Evolutionary conservation across 192 early-diverging fungal species (phyloP), one percentile per base, ranked within the genome.

Genomic region (Linnemannia exigua): DNA sequence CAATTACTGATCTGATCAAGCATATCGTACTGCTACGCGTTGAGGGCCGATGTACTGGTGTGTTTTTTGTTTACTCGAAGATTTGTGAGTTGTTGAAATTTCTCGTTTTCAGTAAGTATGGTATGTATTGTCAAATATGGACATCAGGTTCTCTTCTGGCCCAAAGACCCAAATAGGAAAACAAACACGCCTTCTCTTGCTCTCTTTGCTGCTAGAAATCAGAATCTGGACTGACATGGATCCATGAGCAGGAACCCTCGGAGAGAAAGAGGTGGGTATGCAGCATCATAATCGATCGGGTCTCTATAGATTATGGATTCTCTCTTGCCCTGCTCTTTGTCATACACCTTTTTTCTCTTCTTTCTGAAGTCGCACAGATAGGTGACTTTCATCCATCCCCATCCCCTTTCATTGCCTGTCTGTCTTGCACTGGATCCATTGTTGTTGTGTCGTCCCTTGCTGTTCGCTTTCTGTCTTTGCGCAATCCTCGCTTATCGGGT

Each of bases 241-340:
- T 1, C 75, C 22, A 37, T 68, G 58, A 63, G 28, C 6, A 63
- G 58, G 28, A 63, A 44, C 25, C 28, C 74, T 75, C 74, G 74
- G 74, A 44, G 58, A 31, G 15, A 31, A 58, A 58, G 8, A 28
- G 6, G 22, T 6, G 6, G 22, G 22, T 25, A 6, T n/a, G 9
- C 54, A 28, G 50, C 5, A 47, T 77, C 61, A 41, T 51, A 37
- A 47, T n/a, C 41, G n/a, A 61, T 67, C 28, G n/a, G 28, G 38
- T 48, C 70, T 11, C 33, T n/a, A n/a, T n/a, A n/a, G n/a, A n/a
- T 35, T 72, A 12, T 66, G 54, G 37, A 79, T 79, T 79, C 77
- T 79, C 51, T 50, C 77, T 63, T 79, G 52, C 52, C 67, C 77
- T 71, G 52, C 38, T 67, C 50, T 71, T 79, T 61, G 67, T 72